Conservation (phyloP, 2,329 filamentous ascomycete genomes). For the Dothistroma pini region DNA sequence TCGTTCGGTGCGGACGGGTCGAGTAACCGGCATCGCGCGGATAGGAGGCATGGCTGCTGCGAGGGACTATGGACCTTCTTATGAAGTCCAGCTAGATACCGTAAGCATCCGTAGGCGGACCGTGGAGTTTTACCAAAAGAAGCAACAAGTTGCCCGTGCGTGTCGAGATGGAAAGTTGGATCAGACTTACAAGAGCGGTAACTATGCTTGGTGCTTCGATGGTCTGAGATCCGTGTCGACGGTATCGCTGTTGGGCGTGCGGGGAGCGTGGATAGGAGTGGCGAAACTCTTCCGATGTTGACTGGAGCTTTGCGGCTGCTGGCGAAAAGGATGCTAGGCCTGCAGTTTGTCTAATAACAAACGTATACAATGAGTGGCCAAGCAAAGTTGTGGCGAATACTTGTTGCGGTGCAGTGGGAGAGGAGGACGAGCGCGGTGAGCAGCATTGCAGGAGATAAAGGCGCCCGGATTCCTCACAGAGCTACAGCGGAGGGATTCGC, state of each 20-base stretch:
- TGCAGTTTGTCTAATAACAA: slow-evolving; percentile 33
- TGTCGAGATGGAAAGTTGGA: neutral
- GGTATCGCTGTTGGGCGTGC: slow-evolving; percentile 10
- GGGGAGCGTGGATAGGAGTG: slow-evolving; percentile 8
- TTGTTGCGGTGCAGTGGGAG: neutral
- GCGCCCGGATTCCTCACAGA: neutral
- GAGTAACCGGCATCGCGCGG: slow-evolving; percentile 38
- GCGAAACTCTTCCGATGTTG: slow-evolving; percentile 8
- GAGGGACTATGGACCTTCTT: neutral
- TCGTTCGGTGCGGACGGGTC: slow-evolving; percentile 62
- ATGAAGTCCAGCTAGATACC: neutral
- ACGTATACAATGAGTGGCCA: slow-evolving; percentile 4
- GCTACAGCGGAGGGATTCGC: slow-evolving; percentile 5
- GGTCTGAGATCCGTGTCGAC: slow-evolving; percentile 8
- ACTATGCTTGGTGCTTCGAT: neutral
- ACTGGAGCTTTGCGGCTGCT: slow-evolving; percentile 1
- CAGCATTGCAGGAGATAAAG: neutral
- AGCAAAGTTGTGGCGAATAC: neutral
- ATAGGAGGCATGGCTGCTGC: slow-evolving; percentile 31
- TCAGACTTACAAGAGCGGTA: slow-evolving; percentile 1
- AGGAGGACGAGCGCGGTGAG: neutral
- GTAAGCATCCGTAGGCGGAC: neutral
- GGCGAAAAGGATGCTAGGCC: slow-evolving; percentile 6
- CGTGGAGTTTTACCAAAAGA: neutral
- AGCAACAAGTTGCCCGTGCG: neutral